These are phyloP conservation scores for Penicillium mononematosum DNA, from an alignment of 495 filamentous ascomycete species.

Conservation along the genomic window DNA sequence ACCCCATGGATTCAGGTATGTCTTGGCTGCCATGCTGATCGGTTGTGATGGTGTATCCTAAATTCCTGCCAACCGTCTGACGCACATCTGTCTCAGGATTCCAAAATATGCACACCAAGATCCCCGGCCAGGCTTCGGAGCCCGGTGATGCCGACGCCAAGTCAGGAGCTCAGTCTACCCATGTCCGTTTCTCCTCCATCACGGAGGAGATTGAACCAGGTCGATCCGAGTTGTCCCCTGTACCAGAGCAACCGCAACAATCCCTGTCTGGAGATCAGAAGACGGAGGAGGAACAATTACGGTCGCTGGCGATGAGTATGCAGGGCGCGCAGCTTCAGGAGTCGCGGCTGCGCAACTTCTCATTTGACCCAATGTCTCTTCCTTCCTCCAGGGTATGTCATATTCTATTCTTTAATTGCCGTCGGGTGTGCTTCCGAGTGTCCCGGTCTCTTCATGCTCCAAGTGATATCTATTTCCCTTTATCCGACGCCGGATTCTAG, in stretches of 20 bases:
- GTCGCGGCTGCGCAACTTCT: conserved; percentile 77
- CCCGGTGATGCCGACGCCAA: conserved; percentile 35
- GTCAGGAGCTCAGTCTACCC: conserved; percentile 38
- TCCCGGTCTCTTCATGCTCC: neutral
- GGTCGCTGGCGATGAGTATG: conserved; percentile 67
- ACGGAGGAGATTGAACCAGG: conserved; percentile 70
- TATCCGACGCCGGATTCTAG: neutral
- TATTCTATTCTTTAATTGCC: neutral
- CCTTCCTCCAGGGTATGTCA: conserved; percentile 78
- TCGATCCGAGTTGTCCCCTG: conserved; percentile 33
- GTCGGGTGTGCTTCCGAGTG: neutral
- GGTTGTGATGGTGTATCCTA: neutral
- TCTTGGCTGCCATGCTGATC: conserved; percentile 20
- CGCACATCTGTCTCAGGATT: conserved; percentile 23
- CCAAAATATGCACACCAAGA: conserved; percentile 28
- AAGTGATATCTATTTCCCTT: neutral
- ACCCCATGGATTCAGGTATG: conserved; percentile 39
- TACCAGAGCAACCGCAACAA: conserved; percentile 23
- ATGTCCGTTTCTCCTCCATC: conserved; percentile 79
- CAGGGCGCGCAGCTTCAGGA: conserved; percentile 75
- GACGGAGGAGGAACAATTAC: conserved; percentile 58
- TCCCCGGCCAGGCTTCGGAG: conserved; percentile 27
- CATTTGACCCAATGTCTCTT: conserved; percentile 82
- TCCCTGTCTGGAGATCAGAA: conserved; percentile 30
- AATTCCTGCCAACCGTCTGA: conserved; percentile 17